These are phyloP conservation scores for Betula pendula DNA, from an alignment of 306 rosid genomes.

Conservation along the genomic window DNA sequence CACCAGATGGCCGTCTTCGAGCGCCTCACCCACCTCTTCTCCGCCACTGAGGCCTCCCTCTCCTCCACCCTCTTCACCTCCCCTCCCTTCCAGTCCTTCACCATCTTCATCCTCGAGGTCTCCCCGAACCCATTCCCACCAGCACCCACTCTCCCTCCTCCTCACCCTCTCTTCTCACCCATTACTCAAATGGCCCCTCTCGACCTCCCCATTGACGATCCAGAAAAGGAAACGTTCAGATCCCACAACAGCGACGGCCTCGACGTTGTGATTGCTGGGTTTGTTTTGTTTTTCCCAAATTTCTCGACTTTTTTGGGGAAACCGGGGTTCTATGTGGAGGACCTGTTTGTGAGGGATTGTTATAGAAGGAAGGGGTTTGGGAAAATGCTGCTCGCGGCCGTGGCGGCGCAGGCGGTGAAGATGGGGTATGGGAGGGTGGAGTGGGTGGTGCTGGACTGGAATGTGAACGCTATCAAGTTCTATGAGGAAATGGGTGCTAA, in stretches of 20 bases:
- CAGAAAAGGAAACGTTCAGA: conserved; percentile 47
- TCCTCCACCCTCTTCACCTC: conserved; percentile 61
- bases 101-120: conserved; percentile 73
- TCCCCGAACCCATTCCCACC: conserved; percentile 50
- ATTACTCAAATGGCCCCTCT: conserved; percentile 25
- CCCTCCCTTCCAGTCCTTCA: conserved; percentile 76
- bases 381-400: conserved; percentile 59
- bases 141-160: not conserved
- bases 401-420: conserved; percentile 84
- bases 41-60: conserved; percentile 73
- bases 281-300: conserved; percentile 75
- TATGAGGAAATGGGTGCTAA: conserved; percentile 84
- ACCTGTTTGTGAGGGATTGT: conserved; percentile 74
- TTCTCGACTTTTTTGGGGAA: conserved; percentile 61
- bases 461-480: conserved; percentile 65
- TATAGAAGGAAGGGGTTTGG: conserved; percentile 82
- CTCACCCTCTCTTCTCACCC: conserved; percentile 43
- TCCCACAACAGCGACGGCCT: not conserved
- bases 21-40: conserved; percentile 58
- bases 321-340: conserved; percentile 82
- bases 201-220: conserved; percentile 63
- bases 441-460: conserved; percentile 93
- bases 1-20: conserved; percentile 84
- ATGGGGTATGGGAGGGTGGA: conserved; percentile 89
- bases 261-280: conserved; percentile 56